Base-by-base conservation (phyloP, 2,329 filamentous ascomycete genomes). In the Scytalidium sp. region DNA sequence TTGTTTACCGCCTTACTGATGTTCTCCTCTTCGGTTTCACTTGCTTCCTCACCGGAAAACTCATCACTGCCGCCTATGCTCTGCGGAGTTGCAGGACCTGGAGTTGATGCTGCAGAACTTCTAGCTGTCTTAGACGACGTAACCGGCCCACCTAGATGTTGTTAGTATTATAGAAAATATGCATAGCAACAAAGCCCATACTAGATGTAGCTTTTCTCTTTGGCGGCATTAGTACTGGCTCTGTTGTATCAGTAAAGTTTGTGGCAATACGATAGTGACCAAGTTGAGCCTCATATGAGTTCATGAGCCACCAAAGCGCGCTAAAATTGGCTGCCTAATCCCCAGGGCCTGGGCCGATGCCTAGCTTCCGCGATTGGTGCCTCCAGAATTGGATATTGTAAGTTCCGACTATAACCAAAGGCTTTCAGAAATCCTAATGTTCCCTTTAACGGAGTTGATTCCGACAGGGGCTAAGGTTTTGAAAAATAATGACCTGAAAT, bases 151-250 rank as follows among this genome's bases (percentile, higher is more conserved):
- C 70, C 73, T 64, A 60, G 52, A 65, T 63, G 51, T 51, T 52
- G 66, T 69, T 60, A 69, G 66, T 67, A 63, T 53, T 47, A 58
- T 56, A 49, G 50, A 52, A 32, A 42, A 47, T 40, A 43, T 45
- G 43, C 57, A 52, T 46, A 63, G 58, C 55, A 60, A 55, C 50
- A 55, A 59, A 57, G 57, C 57, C 50, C 68, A 67, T 73, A 76
- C 74, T 74, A 47, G 74, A 70, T 57, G 72, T 61, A 53, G 85
- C 85, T 72, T 90, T 90, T 64, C 86, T 79, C 72, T 90, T 90
- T 17, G 78, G 75, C 55, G 86, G 80, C 87, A 90, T 90, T 50
- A 57, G 65, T 51, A 55, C 46, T 45, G 46, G 51, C 54, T 46
- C 50, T 60, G 48, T 57, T 52, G 56, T 51, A 46, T 52, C 48